Evolutionary conservation across 495 filamentous ascomycete species (phyloP), one percentile per base, ranked within the genome.

Genomic region (Penicillium egyptiacum): DNA sequence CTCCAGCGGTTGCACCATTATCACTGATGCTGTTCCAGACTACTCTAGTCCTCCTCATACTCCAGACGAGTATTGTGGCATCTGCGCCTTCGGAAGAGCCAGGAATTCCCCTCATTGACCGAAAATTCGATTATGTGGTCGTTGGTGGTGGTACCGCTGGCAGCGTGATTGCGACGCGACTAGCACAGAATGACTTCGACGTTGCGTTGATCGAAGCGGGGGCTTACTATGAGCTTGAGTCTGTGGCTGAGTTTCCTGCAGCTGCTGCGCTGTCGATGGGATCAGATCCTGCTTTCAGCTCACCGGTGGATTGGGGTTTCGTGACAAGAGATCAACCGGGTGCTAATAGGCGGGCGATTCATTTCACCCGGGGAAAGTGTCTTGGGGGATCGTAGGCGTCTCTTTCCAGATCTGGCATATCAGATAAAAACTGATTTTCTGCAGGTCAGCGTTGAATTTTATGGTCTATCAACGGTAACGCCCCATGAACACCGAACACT

Each of bases 171-270:
- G 83, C 81, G 5, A 71, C 70, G 1, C 70, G 83, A 11, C 66
- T 86, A 3, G 74, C 75, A 2, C 61, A 75, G 52, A 55, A 70
- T 28, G 56, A 63, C 0, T 64, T 68, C 41, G 66, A 42, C 5
- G 76, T 82, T 4, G 79, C 76, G 1, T 65, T 86, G 6, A 65
- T 87, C 14, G 84, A 87, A 67, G 83, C 84, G 4, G 84, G 84
- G 10, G 75, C 74, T 0, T 71, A 78, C 52, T 86, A 86, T 53
- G 76, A 86, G 60, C 40, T 72, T 5, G 71, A 77, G 31, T 71
- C 68, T 4, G 12, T 73, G 11, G 63, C 61, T 2, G 58, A 41
- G 5, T 47, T 68, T 11, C 68, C 62, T 68, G 75, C 62, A 63
- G 79, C 50, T 69, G 83, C 63, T 51, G 58, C 61, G 0, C 22